Evolutionary conservation across 2,329 filamentous ascomycete genomes (phyloP).

Genomic region (Amesomyces nigricolor): DNA sequence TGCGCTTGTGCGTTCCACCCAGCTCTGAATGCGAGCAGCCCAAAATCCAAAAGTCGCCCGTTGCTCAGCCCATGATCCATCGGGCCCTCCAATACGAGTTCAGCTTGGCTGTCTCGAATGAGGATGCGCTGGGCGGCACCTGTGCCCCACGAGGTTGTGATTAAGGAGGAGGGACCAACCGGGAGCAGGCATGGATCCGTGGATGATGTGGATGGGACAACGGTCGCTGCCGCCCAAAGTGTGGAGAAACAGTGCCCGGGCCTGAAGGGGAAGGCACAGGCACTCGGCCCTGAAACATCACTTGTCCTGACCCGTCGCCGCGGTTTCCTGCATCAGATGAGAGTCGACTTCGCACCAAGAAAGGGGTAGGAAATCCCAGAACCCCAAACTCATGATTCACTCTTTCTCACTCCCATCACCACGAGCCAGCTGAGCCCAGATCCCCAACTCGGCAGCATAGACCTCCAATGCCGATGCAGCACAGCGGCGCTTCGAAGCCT

Average conservation of each 20-base stretch:
- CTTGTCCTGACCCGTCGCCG: background rate
- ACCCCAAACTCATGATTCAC: background rate
- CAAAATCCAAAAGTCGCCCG: background rate
- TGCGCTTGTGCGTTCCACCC: background rate
- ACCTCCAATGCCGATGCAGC: slow-evolving; percentile 15
- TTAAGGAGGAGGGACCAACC: slow-evolving; percentile 7
- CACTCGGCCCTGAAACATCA: slow-evolving; percentile 15
- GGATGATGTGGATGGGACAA: background rate
- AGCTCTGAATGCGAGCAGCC: background rate
- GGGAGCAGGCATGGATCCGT: slow-evolving; percentile 7
- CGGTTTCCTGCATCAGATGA: slow-evolving; percentile 2
- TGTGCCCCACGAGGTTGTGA: slow-evolving; percentile 4
- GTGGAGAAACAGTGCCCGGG: slow-evolving; percentile 11
- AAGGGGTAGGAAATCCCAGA: background rate
- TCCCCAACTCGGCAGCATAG: background rate
- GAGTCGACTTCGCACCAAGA: background rate
- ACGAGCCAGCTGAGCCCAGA: too few species aligned
- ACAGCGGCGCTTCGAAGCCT: slow-evolving; percentile 14
- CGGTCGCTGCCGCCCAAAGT: slow-evolving; percentile 11
- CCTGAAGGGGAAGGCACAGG: background rate
- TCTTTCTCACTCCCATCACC: too few species aligned
- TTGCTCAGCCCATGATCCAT: background rate
- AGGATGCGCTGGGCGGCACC: background rate
- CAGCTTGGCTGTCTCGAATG: background rate
- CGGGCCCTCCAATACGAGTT: slow-evolving; percentile 7